Base-by-base conservation (phyloP, 2,329 filamentous ascomycete species). In the Epichloe sibirici region DNA sequence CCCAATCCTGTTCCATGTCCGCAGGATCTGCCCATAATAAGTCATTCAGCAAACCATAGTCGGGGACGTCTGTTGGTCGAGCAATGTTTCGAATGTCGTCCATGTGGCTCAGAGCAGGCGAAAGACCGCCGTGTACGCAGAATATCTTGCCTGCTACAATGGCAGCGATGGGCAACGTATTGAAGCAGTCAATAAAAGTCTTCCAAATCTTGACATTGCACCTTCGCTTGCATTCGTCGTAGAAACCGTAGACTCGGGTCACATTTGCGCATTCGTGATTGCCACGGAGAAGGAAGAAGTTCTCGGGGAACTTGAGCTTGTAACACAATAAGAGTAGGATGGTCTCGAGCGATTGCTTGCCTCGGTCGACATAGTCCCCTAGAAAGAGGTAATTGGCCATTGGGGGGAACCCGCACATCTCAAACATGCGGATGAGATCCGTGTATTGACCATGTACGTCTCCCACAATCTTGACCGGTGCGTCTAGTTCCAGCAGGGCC, bases 151-250 rank as follows among this genome's bases (percentile, higher is more conserved):
- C 89, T 2, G 90, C 91, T 39, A 97, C 90, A 62, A 95, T 96
- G n/a, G 91, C 83, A 44, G 91, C 91, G 63, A 97, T 96, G 0
- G 91, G 91, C 45, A 97, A 78, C 43, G 86, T 90, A 68, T 97
- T 97, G 76, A 97, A 97, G 28, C 88, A 93, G 66, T 97, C 91
- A 50, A 95, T 85, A 65, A 97, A 97, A 0, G 89, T 94, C 75
- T 97, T 97, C 91, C 91, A 97, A 52, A 95, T 83, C 74, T 96
- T 96, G 67, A 96, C 88, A 65, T 95, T 96, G 74, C 88, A 95
- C 56, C 91, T 81, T 58, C 91, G 81, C 73, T 97, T 97, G 78
- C 91, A 97, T 67, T 97, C 91, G 63, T 97, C 91, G 72, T 97
- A 97, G 70, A 97, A 97, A 2, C 91, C 91, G 68, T 96, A 96